Conservation (phyloP, 1,139 yeast species). For the Pichia sp. region DNA sequence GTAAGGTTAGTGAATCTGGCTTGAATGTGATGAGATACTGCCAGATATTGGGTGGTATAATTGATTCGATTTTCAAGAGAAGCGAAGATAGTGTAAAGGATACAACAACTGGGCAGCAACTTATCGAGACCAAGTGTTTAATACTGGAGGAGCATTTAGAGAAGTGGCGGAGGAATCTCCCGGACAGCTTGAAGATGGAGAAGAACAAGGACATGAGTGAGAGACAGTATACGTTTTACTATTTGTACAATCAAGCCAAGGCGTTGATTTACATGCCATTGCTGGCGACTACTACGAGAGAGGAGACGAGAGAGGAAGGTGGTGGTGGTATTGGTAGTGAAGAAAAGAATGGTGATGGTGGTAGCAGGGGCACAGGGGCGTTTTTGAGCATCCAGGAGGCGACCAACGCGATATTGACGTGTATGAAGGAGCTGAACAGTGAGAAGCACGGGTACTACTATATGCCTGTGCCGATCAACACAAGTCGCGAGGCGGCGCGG, state of each 20-base stretch:
- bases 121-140: conserved; percentile 32
- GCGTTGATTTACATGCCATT: conserved; percentile 76
- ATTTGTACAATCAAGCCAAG: conserved; percentile 72
- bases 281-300: too few relatives aligned
- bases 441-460: conserved; percentile 34
- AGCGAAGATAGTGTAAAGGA: conserved; percentile 27
- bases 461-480: conserved; percentile 64
- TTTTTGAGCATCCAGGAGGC: conserved; percentile 66
- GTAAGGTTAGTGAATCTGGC: conserved; percentile 59
- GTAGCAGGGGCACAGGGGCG: too few relatives aligned
- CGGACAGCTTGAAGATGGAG: conserved; percentile 31
- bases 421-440: conserved; percentile 45
- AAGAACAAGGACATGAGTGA: conserved; percentile 36
- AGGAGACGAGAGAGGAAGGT: too few relatives aligned
- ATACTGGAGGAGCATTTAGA: conserved; percentile 67
- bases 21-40: conserved; percentile 63
- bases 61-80: conserved; percentile 58
- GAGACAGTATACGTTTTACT: conserved; percentile 53
- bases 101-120: too few relatives aligned
- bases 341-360: too few relatives aligned
- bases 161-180: conserved; percentile 71
- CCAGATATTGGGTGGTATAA: conserved; percentile 64
- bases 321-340: too few relatives aligned
- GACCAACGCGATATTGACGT: conserved; percentile 57
- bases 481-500: conserved; percentile 63